Base-by-base conservation (phyloP, 176 grass and related monocot species). In the Puya raimondii region DNA sequence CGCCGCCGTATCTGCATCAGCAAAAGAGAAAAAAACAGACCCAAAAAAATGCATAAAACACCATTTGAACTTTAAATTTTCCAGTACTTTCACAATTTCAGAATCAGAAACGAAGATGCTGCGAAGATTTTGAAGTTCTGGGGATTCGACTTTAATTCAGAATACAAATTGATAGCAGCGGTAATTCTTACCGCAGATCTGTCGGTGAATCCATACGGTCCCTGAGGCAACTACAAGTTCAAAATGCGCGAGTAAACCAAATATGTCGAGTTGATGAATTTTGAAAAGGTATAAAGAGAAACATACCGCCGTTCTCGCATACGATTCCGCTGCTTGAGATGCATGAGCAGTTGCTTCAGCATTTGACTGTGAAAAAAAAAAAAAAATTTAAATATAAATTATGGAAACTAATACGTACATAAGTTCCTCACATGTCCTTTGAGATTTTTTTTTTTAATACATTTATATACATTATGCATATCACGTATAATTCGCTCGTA, bases 1-100 rank as follows among this genome's bases (percentile, higher is more conserved):
- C 94, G 79, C 73, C 66, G 53, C 63, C 94, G 83, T 49, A 99
- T 88, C 83, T 85, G 20, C 10, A 21, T 18, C 15, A 59, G 6
- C 54, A 59, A 59, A 59, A 59, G 52, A 59, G 54, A 58, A 14
- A 8, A 58, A 15, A 16, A n/a, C 14, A 58, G 9, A 59, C n/a
- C n/a, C 7, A 17, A 56, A 56, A n/a, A 42, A 42, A 16, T 63
- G 10, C 6, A 17, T 42, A 42, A 26, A 26, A 42, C 33, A 42
- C 6, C 33, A 42, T 42, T 42, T 42, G 33, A 6, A 7, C 33
- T 42, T 42, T 0, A 42, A 42, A 42, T 42, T 42, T 42, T 1
- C 33, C n/a, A n/a, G 12, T 14, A 59, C 54, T 59, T 1, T 10
- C 10, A 18, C 15, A 17, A 59, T 9, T 59, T 18, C 15, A 59